A percentile compares a stretch with the other conserved stretches of the same genome.
Evolutionary conservation across 768 basidiomycete genomes (phyloP).

Genomic region (Podaxis rugospora): DNA sequence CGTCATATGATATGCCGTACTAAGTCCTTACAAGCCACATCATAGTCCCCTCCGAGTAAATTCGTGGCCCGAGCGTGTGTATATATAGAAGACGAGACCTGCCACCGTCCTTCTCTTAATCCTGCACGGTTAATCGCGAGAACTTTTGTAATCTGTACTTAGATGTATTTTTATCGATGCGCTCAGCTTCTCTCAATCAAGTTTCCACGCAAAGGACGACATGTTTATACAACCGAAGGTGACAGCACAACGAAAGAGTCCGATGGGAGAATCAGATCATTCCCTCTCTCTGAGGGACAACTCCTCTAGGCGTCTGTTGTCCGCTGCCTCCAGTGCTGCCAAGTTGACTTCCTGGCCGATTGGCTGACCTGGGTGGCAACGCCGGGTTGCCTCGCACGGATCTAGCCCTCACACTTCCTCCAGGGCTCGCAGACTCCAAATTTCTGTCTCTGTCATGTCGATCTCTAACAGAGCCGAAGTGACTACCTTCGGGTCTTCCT

Average conservation of each 20-base stretch:
- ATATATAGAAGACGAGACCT: no score
- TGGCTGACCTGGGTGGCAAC: conserved; percentile 57
- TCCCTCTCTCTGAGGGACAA: conserved; percentile 53
- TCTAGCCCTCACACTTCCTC: conserved; percentile 43
- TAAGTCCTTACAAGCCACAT: neutral
- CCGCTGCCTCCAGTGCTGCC: conserved; percentile 21
- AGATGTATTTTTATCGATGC: no score
- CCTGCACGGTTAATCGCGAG: no score
- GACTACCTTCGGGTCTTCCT: neutral
- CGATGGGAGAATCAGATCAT: conserved; percentile 43
- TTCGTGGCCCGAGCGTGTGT: neutral
- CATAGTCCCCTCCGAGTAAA: neutral
- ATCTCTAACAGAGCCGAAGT: conserved; percentile 11
- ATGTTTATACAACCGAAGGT: neutral
- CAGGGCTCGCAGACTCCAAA: conserved; percentile 25
- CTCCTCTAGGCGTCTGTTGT: conserved; percentile 39
- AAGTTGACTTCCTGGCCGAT: conserved; percentile 56
- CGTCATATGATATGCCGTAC: neutral
- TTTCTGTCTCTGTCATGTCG: conserved; percentile 16
- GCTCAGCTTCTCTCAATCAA: no score
- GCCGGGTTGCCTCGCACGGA: conserved; percentile 14
- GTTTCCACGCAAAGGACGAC: neutral
- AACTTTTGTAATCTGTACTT: no score
- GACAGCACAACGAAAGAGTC: neutral
- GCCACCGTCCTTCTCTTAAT: no score